phyloP scores from a whole-genome alignment of 2,329 filamentous ascomycete genomes.

The Cercospora nicotianae region DNA sequence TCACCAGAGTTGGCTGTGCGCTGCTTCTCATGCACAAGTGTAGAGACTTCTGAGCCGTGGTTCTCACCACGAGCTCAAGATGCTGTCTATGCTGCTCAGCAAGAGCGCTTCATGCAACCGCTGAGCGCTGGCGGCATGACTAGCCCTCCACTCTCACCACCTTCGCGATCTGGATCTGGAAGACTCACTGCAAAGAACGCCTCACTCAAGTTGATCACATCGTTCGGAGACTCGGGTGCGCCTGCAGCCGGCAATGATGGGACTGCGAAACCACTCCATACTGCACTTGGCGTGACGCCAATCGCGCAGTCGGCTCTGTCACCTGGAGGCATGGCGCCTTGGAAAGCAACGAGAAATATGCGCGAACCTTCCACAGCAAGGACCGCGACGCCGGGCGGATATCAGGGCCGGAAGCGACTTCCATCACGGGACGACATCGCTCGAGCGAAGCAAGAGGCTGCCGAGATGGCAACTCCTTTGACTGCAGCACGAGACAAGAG shows the following conservation, averaged over 20 bases:
- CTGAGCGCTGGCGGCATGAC: constrained; percentile 56
- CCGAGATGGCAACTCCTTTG: constrained; percentile 55
- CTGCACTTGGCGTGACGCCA: constrained; percentile 67
- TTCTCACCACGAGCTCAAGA: constrained; percentile 74
- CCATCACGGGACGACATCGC: constrained; percentile 58
- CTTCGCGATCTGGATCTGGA: constrained; percentile 54
- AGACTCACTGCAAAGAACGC: constrained; percentile 72
- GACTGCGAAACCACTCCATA: constrained; percentile 12
- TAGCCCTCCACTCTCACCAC: constrained; percentile 73
- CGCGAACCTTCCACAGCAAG: constrained; percentile 52
- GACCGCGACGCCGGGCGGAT: constrained; percentile 61
- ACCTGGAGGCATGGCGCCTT: constrained; percentile 57
- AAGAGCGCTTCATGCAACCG: constrained; percentile 40
- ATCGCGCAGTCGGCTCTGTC: constrained; percentile 70
- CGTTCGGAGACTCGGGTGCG: constrained; percentile 66
- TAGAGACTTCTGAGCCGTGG: constrained; percentile 84
- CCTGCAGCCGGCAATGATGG: constrained; percentile 49
- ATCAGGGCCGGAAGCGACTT: constrained; percentile 60
- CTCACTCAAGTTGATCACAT: constrained; percentile 86
- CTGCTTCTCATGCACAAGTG: constrained; percentile 87
- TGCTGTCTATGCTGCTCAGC: constrained; percentile 58
- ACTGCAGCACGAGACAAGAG: constrained; percentile 61
- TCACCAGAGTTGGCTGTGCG: constrained; percentile 88
- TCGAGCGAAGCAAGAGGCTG: constrained; percentile 58
- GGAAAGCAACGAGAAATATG: constrained; percentile 40